These are phyloP conservation scores for Pouteria glomerata DNA, from an alignment of 148 eudicot genomes.

Conservation along the genomic window DNA sequence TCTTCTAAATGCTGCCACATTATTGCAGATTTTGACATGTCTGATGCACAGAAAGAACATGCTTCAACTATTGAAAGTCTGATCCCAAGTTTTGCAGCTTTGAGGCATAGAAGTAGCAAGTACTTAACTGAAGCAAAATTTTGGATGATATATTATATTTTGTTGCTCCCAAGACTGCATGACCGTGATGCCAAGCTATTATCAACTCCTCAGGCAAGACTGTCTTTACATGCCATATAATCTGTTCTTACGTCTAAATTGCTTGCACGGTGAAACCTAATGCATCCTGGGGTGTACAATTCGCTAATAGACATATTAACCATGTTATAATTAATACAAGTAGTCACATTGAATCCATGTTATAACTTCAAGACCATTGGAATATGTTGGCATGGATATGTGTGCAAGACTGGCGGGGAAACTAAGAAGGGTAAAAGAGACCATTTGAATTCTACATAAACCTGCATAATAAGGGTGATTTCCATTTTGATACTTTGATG, in stretches of 20 bases:
- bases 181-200: slow-evolving; percentile 45
- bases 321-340: not conserved
- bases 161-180: slow-evolving; percentile 67
- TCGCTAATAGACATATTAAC: not conserved
- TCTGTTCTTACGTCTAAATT: not conserved
- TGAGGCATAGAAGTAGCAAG: slow-evolving; percentile 34
- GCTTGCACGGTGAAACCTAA: not conserved
- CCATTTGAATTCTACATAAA: no score
- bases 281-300: not conserved
- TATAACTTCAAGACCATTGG: not conserved
- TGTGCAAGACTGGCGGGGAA: no score
- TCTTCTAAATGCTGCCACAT: slow-evolving; percentile 1
- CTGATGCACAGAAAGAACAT: slow-evolving; percentile 60
- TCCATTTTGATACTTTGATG: no score
- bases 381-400: not conserved
- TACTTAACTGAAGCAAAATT: slow-evolving; percentile 40
- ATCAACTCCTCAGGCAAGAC: slow-evolving; percentile 64
- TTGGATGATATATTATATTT: slow-evolving; percentile 74
- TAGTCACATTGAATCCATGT: not conserved
- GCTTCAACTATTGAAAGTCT: slow-evolving; percentile 41
- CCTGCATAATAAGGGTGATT: no score
- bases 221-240: not conserved
- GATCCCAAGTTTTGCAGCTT: slow-evolving; percentile 52
- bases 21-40: slow-evolving; percentile 58
- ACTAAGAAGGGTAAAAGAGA: not conserved